A percentile compares a stretch with the other conserved stretches of the same genome.
phyloP scores from a whole-genome alignment of 371 early-diverging fungal genomes.

The Apophysomyces elegans region DNA sequence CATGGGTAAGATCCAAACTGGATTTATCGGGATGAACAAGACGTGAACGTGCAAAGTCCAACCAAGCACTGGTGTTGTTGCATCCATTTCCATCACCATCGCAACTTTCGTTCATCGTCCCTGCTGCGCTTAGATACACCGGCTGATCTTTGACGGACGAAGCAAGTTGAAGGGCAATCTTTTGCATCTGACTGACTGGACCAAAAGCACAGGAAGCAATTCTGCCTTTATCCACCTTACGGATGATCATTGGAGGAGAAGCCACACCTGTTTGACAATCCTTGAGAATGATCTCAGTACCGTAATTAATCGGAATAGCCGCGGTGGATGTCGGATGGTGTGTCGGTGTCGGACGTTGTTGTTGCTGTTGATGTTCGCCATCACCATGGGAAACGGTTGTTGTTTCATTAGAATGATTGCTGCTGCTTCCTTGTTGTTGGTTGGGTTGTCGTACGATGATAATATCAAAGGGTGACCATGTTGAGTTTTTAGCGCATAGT shows the following conservation, averaged over 20 bases:
- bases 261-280: conserved; percentile 67
- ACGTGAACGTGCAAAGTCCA: conserved; percentile 39
- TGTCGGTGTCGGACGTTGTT: conserved; percentile 19
- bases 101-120: conserved; percentile 22
- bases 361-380: conserved; percentile 5
- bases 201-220: conserved; percentile 69
- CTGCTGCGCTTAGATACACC: conserved; percentile 44
- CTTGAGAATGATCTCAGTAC: conserved; percentile 71
- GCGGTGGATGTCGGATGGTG: conserved; percentile 7
- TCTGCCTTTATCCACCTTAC: conserved; percentile 79
- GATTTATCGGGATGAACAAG: conserved; percentile 38
- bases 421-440: conserved; percentile 28
- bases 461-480: conserved; percentile 80
- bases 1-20: conserved; percentile 30
- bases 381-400: too few relatives aligned
- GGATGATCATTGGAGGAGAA: conserved; percentile 75
- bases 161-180: conserved; percentile 73
- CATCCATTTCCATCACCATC: neutral
- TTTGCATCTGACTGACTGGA: conserved; percentile 87
- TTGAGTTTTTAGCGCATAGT: conserved; percentile 73
- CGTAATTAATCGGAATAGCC: conserved; percentile 68
- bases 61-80: conserved; percentile 29
- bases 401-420: neutral
- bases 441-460: conserved; percentile 56
- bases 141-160: conserved; percentile 30